Conservation (phyloP, 2,329 filamentous ascomycete species). For the Ophiostoma ips region DNA sequence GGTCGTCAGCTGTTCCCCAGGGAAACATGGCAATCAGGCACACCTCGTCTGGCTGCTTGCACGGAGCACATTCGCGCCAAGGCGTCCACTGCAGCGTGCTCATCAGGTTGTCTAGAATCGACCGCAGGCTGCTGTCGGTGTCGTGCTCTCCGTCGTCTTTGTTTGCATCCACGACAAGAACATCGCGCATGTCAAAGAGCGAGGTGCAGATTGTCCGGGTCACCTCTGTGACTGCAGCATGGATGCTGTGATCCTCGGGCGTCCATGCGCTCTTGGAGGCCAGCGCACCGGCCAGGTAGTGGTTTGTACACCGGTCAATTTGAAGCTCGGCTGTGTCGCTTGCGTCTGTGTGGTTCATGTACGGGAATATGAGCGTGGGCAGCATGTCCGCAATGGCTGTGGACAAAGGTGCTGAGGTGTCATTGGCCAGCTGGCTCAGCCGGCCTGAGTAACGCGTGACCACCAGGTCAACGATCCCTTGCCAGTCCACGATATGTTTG, state of each 20-base stretch:
- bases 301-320: conserved; percentile 30
- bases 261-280: conserved; percentile 20
- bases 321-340: not conserved
- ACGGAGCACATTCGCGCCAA: conserved; percentile 23
- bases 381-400: conserved; percentile 26
- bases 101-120: conserved; percentile 15
- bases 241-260: conserved; percentile 30
- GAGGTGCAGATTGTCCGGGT: conserved; percentile 25
- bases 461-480: conserved; percentile 51
- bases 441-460: conserved; percentile 46
- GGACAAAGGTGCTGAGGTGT: conserved; percentile 17
- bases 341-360: conserved; percentile 28
- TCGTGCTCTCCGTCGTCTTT: not conserved
- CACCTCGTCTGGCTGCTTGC: conserved; percentile 19
- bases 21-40: conserved; percentile 28
- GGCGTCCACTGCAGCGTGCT: conserved; percentile 21
- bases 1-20: conserved; percentile 18
- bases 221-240: conserved; percentile 28
- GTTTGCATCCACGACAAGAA: conserved; percentile 10
- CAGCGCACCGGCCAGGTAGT: conserved; percentile 26
- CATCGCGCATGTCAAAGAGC: conserved; percentile 18
- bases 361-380: conserved; percentile 18
- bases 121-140: conserved; percentile 2
- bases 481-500: conserved; percentile 44
- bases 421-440: conserved; percentile 28